Percentiles rank a stretch among this genome's conserved stretches.
phyloP scores from a whole-genome alignment of 2,329 filamentous ascomycete genomes.

The Colletotrichum musae region DNA sequence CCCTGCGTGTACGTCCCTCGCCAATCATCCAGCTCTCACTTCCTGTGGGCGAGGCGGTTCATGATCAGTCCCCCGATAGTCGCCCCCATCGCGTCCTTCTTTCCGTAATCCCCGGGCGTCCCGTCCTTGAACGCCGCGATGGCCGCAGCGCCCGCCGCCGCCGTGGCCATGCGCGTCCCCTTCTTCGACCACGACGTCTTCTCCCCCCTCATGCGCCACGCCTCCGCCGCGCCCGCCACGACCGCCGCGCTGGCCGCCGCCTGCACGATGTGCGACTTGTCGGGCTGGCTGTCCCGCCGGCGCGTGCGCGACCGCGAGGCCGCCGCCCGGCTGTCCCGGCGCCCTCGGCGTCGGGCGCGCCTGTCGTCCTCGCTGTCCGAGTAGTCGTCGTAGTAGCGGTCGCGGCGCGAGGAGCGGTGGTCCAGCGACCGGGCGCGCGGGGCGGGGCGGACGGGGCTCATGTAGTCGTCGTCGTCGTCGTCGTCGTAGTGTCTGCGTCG shows the following conservation, averaged over 20 bases:
- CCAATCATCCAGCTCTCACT: neutral
- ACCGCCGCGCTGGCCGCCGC: conserved; percentile 39
- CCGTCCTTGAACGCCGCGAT: conserved; percentile 40
- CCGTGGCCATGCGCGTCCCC: conserved; percentile 37
- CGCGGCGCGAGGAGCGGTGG: conserved; percentile 13
- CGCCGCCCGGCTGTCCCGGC: neutral
- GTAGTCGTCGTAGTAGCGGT: conserved; percentile 25
- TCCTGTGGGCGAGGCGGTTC: conserved; percentile 33
- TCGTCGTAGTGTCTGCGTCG: conserved; percentile 3
- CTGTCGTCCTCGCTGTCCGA: conserved; percentile 34
- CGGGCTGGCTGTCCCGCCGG: conserved; percentile 7
- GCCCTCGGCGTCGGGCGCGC: neutral
- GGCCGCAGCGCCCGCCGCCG: conserved; percentile 40
- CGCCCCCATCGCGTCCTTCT: conserved; percentile 30
- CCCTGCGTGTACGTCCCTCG: neutral
- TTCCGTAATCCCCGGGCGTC: conserved; percentile 13
- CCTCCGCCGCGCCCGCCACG: conserved; percentile 38
- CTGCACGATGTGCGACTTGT: conserved; percentile 33
- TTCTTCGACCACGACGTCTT: conserved; percentile 38
- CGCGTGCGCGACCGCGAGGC: conserved; percentile 8
- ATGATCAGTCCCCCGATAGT: conserved; percentile 40
- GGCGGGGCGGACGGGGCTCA: conserved; percentile 14
- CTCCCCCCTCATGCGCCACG: conserved; percentile 39
- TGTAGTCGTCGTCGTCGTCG: conserved; percentile 10
- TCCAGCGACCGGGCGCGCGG: conserved; percentile 30